Conservation (phyloP, 177 flowering plant species). For the Tripterygium wilfordii region DNA sequence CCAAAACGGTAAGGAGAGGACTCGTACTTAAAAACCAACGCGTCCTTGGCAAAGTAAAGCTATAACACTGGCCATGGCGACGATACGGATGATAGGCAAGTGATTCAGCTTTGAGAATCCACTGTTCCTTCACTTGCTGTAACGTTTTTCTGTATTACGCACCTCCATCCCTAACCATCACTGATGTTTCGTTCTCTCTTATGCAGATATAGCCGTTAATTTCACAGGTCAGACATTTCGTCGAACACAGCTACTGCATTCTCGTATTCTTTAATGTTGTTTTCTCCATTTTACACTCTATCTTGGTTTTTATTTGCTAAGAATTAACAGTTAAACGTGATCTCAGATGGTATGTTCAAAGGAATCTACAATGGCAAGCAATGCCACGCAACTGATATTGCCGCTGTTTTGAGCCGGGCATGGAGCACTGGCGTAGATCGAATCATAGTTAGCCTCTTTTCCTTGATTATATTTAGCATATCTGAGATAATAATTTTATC, state of each 20-base stretch:
- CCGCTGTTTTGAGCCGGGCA: constrained; percentile 71
- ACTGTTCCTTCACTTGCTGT: not conserved
- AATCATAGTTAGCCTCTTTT: constrained; percentile 54
- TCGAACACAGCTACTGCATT: too few relatives aligned
- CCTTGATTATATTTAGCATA: not conserved
- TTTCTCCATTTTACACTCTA: not conserved
- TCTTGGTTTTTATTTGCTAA: not conserved
- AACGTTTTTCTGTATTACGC: too few relatives aligned
- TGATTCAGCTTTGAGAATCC: not conserved
- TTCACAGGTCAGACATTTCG: constrained; percentile 77
- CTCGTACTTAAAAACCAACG: too few relatives aligned
- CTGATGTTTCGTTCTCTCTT: too few relatives aligned
- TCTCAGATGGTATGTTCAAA: constrained; percentile 86
- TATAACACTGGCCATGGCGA: constrained; percentile 51
- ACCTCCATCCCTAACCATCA: constrained; percentile 1
- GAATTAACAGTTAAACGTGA: not conserved
- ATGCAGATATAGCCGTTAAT: constrained; percentile 92
- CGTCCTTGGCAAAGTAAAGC: too few relatives aligned
- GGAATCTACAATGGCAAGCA: constrained; percentile 89
- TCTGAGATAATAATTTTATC: too few relatives aligned
- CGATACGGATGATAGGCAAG: constrained; percentile 66
- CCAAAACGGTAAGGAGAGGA: too few relatives aligned
- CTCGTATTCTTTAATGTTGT: not conserved
- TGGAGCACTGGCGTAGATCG: constrained; percentile 93
- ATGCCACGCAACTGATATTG: constrained; percentile 64